These are phyloP conservation scores for Pythium sukuiense DNA, from an alignment of 352 stramenopile species.

Conservation along the genomic window DNA sequence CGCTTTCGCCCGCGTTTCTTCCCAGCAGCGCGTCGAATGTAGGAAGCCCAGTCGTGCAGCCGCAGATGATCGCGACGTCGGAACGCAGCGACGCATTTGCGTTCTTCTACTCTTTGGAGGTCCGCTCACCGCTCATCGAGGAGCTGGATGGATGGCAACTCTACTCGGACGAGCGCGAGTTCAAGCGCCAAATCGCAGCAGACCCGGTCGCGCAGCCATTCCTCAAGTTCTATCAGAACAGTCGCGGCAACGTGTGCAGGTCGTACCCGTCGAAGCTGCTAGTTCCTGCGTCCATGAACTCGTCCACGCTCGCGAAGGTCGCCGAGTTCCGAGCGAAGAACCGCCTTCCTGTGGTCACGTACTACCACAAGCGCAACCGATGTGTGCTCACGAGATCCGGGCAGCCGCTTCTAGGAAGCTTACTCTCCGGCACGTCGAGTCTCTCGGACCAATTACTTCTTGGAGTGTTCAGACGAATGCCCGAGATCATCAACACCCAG, in stretches of 20 bases:
- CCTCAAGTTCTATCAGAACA: constrained; percentile 84
- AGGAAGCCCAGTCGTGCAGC: constrained; percentile 19
- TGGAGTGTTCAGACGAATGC: constrained; percentile 71
- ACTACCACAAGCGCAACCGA: constrained; percentile 73
- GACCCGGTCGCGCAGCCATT: constrained; percentile 64
- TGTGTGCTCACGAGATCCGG: constrained; percentile 83
- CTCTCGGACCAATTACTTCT: constrained; percentile 77
- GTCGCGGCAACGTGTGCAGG: constrained; percentile 75
- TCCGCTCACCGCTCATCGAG: constrained; percentile 24
- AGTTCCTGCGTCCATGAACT: constrained; percentile 69
- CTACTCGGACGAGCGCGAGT: constrained; percentile 72
- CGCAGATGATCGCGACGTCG: constrained; percentile 4
- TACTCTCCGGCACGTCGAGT: constrained; percentile 70
- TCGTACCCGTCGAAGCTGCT: constrained; percentile 84
- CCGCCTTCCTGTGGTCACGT: constrained; percentile 85
- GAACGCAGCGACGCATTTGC: constrained; percentile 71
- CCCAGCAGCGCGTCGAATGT: constrained; percentile 22
- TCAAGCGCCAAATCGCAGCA: constrained; percentile 73
- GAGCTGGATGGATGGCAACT: constrained; percentile 78
- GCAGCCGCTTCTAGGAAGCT: constrained; percentile 75
- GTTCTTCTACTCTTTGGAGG: constrained; percentile 55
- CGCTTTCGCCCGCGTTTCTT: constrained; percentile 24
- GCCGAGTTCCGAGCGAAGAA: constrained; percentile 86
- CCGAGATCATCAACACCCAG: constrained; percentile 81
- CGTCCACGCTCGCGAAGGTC: constrained; percentile 62